These are phyloP conservation scores for Zygosaccharomyces rouxii DNA, from an alignment of 805 yeast genomes.

Conservation along the genomic window DNA sequence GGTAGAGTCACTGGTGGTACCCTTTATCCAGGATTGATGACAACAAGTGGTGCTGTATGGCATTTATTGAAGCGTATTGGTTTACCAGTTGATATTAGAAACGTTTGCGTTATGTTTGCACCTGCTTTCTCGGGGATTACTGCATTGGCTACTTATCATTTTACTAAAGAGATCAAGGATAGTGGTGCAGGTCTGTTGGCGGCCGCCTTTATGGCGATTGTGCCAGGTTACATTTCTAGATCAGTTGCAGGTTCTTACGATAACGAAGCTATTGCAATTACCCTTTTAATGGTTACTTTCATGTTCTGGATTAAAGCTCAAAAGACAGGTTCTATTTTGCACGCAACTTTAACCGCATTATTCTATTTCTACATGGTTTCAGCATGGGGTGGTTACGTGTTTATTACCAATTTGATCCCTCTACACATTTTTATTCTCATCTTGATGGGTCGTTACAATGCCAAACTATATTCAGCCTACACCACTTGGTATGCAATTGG, in stretches of 20 bases:
- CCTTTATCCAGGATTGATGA: constrained; percentile 96
- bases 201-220: constrained; percentile 93
- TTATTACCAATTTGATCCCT: constrained; percentile 96
- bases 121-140: constrained; percentile 95
- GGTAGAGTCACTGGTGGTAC: constrained; percentile 99
- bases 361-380: constrained; percentile 97
- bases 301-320: constrained; percentile 93
- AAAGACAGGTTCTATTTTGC: constrained; percentile 83
- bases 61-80: constrained; percentile 58
- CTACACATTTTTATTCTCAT: constrained; percentile 86
- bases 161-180: constrained; percentile 87
- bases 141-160: constrained; percentile 80
- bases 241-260: constrained; percentile 99
- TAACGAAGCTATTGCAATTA: constrained; percentile 98
- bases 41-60: constrained; percentile 90
- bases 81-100: constrained; percentile 89
- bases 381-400: constrained; percentile 99
- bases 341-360: constrained; percentile 77
- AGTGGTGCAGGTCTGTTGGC: constrained; percentile 85
- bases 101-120: constrained; percentile 91
- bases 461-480: constrained; percentile 81
- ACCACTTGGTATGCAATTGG: constrained; percentile 97
- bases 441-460: constrained; percentile 89
- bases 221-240: constrained; percentile 97
- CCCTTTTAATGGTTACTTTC: constrained; percentile 90